Evolutionary conservation across 345 rosid species (phyloP).

Genomic region (Streptanthus diversifolius): DNA sequence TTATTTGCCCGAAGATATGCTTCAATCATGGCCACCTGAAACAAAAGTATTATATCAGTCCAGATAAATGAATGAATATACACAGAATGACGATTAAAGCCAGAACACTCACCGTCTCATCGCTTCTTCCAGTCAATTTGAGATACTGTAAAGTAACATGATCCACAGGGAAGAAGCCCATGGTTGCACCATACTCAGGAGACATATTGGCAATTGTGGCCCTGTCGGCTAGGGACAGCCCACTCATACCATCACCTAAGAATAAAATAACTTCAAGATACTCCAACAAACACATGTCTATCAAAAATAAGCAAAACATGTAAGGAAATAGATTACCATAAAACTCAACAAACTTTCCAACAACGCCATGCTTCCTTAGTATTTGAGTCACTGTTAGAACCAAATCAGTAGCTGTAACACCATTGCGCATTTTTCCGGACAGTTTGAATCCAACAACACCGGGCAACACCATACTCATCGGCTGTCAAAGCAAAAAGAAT

Average conservation of each 20-base stretch:
- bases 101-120: slow-evolving; percentile 63
- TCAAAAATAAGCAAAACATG: not conserved
- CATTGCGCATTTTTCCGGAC: slow-evolving; percentile 69
- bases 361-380: slow-evolving; percentile 94
- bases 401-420: slow-evolving; percentile 91
- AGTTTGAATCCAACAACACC: slow-evolving; percentile 95
- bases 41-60: not conserved
- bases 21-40: slow-evolving; percentile 59
- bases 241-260: slow-evolving; percentile 91
- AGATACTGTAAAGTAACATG: slow-evolving; percentile 88
- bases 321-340: slow-evolving; percentile 54
- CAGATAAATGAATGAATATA: not conserved
- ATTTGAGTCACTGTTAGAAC: slow-evolving; percentile 93
- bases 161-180: slow-evolving; percentile 98
- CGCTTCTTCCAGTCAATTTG: slow-evolving; percentile 78
- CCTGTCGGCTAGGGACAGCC: slow-evolving; percentile 87
- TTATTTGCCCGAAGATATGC: slow-evolving; percentile 81
- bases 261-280: slow-evolving; percentile 8
- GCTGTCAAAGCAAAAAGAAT: slow-evolving; percentile 40
- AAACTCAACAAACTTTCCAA: slow-evolving; percentile 95
- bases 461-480: slow-evolving; percentile 99
- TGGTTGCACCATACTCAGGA: slow-evolving; percentile 96
- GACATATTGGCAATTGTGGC: slow-evolving; percentile 98
- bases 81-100: not conserved
- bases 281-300: not conserved